These are phyloP conservation scores for Cladophialophora exuberans DNA, from an alignment of 2,329 filamentous ascomycete species.

Conservation along the genomic window DNA sequence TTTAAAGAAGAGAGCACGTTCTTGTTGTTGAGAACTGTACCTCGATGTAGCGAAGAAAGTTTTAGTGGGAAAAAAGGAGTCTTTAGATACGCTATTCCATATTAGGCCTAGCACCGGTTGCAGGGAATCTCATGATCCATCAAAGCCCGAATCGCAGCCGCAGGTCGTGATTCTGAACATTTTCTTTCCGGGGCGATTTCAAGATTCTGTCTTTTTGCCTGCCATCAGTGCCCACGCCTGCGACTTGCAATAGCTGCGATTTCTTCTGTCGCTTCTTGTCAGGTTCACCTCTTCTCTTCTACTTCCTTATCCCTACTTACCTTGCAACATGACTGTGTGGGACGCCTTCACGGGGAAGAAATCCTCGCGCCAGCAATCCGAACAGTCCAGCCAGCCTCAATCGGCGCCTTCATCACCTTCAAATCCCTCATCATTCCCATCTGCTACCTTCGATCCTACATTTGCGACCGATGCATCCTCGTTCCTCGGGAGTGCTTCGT, in stretches of 20 bases:
- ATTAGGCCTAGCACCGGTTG: neutral
- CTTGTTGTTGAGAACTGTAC: neutral
- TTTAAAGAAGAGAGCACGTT: neutral
- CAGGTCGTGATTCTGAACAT: slow-evolving; percentile 3
- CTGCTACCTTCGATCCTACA: slow-evolving; percentile 65
- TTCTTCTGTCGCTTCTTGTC: no score
- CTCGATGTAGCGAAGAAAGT: neutral
- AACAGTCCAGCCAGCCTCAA: slow-evolving; percentile 50
- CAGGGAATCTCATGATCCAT: neutral
- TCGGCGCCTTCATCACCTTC: slow-evolving; percentile 34
- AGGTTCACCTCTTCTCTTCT: slow-evolving; percentile 9
- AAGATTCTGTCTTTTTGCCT: slow-evolving; percentile 4
- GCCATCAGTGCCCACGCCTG: slow-evolving; percentile 1
- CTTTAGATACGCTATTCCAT: neutral
- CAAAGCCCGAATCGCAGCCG: neutral
- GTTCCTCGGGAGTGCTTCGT: slow-evolving; percentile 75
- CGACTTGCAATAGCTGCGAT: slow-evolving; percentile 1
- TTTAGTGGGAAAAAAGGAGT: neutral
- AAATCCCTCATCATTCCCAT: slow-evolving; percentile 44
- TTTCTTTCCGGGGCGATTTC: slow-evolving; percentile 13
- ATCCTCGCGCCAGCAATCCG: slow-evolving; percentile 39
- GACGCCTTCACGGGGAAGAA: slow-evolving; percentile 65
- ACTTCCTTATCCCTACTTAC: neutral
- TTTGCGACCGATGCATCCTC: slow-evolving; percentile 79
- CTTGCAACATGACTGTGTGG: slow-evolving; percentile 58